These are phyloP conservation scores for Eutypella sp. DNA, from an alignment of 2,329 filamentous ascomycete genomes.

Conservation along the genomic window DNA sequence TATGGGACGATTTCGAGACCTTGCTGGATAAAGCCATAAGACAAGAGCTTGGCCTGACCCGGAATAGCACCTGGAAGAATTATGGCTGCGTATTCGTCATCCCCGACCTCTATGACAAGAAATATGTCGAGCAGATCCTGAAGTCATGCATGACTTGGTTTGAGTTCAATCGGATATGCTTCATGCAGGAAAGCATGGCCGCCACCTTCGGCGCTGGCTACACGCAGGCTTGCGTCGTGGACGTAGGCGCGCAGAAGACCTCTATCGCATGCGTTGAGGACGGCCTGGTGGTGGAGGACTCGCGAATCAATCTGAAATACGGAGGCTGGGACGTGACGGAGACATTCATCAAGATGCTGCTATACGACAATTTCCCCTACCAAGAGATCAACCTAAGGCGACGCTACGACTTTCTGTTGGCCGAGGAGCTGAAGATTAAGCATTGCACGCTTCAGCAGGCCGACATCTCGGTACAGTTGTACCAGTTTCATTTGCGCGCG, in stretches of 20 bases:
- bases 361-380: conserved; percentile 94
- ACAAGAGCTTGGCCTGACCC: conserved; percentile 73
- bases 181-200: conserved; percentile 93
- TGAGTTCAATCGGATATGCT: conserved; percentile 81
- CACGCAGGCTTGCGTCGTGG: conserved; percentile 89
- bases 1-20: conserved; percentile 82
- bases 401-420: conserved; percentile 86
- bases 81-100: conserved; percentile 98
- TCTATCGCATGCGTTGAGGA: conserved; percentile 97
- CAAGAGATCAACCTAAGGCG: conserved; percentile 86
- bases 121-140: conserved; percentile 79
- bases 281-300: conserved; percentile 90
- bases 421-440: conserved; percentile 92
- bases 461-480: conserved; percentile 81
- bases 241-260: conserved; percentile 95
- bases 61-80: conserved; percentile 76
- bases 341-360: conserved; percentile 95
- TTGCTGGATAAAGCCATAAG: conserved; percentile 83
- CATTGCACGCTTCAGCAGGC: conserved; percentile 88
- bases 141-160: conserved; percentile 86
- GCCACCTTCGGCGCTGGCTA: conserved; percentile 94
- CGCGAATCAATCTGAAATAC: conserved; percentile 89
- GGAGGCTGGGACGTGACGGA: conserved; percentile 91
- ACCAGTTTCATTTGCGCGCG: conserved; percentile 85
- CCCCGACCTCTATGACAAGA: conserved; percentile 93